These are phyloP conservation scores for Fusarium algeriense DNA, from an alignment of 2,329 filamentous ascomycete species.

Conservation along the genomic window DNA sequence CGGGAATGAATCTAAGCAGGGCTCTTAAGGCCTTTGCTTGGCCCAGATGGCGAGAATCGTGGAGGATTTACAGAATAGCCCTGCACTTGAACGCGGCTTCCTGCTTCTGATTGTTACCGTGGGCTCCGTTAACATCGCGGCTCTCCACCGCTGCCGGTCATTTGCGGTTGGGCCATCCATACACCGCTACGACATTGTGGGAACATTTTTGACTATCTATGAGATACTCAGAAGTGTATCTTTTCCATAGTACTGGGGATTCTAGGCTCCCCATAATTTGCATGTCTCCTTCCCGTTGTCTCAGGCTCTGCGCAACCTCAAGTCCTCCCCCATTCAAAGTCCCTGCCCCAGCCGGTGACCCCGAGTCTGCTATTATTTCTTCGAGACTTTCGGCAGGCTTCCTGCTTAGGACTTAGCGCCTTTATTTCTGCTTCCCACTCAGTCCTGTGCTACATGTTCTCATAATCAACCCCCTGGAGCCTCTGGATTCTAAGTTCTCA, in stretches of 20 bases:
- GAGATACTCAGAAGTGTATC: conserved; percentile 29
- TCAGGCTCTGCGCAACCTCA: conserved; percentile 58
- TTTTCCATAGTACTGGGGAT: conserved; percentile 46
- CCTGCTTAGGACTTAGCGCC: conserved; percentile 39
- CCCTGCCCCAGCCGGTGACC: conserved; percentile 46
- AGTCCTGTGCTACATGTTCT: conserved; percentile 45
- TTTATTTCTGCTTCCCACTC: conserved; percentile 33
- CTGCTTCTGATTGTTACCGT: conserved; percentile 46
- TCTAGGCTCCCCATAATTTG: conserved; percentile 52
- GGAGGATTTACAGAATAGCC: conserved; percentile 37
- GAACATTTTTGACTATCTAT: conserved; percentile 26
- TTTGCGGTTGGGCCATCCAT: conserved; percentile 22
- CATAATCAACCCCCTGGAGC: conserved; percentile 40
- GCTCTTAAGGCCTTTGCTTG: conserved; percentile 45
- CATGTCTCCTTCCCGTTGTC: conserved; percentile 57
- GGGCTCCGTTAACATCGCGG: conserved; percentile 30
- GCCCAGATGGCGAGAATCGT: conserved; percentile 45
- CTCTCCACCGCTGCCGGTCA: conserved; percentile 30
- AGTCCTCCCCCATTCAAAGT: conserved; percentile 46
- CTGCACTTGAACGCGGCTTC: conserved; percentile 49
- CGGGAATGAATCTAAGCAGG: conserved; percentile 34
- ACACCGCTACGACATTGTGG: conserved; percentile 31
- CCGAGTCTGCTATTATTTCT: conserved; percentile 46
- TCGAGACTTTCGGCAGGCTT: conserved; percentile 42
- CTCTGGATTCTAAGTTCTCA: conserved; percentile 38